Conservation (phyloP, 2,329 filamentous ascomycete species). For the Teratosphaeria viscida region DNA sequence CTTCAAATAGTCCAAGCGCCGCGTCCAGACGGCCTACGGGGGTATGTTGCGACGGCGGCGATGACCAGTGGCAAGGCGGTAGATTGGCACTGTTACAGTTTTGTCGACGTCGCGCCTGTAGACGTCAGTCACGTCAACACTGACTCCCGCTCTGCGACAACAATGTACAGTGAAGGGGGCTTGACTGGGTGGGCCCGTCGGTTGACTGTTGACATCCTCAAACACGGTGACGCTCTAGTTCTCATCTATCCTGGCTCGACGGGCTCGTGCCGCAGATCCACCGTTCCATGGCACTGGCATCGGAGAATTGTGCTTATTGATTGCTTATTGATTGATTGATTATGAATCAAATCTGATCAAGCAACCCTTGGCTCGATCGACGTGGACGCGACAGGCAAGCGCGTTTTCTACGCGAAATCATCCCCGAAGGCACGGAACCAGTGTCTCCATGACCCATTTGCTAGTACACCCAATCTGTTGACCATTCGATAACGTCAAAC, state of each 20-base stretch:
- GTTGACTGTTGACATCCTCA: neutral
- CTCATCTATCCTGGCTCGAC: neutral
- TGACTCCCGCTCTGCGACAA: neutral
- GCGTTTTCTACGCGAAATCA: no score
- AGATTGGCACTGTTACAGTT: neutral
- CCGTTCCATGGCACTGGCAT: neutral
- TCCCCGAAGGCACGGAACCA: no score
- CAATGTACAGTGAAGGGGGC: neutral
- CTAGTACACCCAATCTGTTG: no score
- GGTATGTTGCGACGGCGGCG: neutral
- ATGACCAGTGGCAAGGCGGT: neutral
- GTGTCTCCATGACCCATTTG: no score
- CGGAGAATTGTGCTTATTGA: neutral
- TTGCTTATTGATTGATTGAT: neutral
- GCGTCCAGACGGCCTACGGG: neutral
- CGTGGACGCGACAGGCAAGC: no score
- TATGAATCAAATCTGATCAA: no score
- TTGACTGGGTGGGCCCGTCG: neutral
- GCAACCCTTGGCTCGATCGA: no score
- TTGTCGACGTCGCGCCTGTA: neutral
- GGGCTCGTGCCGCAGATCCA: neutral
- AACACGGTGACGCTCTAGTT: neutral
- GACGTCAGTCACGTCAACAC: neutral
- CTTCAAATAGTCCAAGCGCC: neutral
- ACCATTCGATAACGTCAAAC: no score